Evolutionary conservation across 2,329 filamentous ascomycete species (phyloP).

Genomic region (Aspergillus sp.): DNA sequence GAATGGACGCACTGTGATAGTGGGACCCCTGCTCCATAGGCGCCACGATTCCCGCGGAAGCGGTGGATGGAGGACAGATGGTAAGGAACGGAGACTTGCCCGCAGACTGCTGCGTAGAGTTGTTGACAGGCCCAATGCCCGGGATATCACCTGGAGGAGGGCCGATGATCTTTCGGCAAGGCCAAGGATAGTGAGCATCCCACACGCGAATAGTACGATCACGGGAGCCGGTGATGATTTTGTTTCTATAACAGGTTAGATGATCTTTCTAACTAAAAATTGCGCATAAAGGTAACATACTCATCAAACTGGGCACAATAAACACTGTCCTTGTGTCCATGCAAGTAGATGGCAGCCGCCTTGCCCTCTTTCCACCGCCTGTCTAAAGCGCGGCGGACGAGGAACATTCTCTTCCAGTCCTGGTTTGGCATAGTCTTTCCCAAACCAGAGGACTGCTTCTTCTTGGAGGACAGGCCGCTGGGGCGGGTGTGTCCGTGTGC

Average conservation of each 20-base stretch:
- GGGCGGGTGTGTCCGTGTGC: slow-evolving; percentile 46
- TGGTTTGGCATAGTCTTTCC: slow-evolving; percentile 56
- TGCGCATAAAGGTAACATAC: slow-evolving; percentile 45
- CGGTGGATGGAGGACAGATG: slow-evolving; percentile 48
- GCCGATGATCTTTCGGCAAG: slow-evolving; percentile 82
- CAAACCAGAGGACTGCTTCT: slow-evolving; percentile 50
- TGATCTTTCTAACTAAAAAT: neutral
- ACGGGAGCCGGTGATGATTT: slow-evolving; percentile 93
- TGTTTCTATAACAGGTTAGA: slow-evolving; percentile 58
- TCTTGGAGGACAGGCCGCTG: slow-evolving; percentile 28
- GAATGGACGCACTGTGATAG: slow-evolving; percentile 86
- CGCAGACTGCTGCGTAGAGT: slow-evolving; percentile 36
- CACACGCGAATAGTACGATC: slow-evolving; percentile 94
- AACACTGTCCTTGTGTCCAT: slow-evolving; percentile 91
- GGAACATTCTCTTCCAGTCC: slow-evolving; percentile 83
- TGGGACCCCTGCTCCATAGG: slow-evolving; percentile 33
- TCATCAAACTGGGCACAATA: slow-evolving; percentile 99
- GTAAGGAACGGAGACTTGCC: slow-evolving; percentile 41
- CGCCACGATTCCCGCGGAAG: slow-evolving; percentile 49
- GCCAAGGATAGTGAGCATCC: slow-evolving; percentile 79
- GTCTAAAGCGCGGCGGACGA: slow-evolving; percentile 70
- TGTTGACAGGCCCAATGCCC: slow-evolving; percentile 41
- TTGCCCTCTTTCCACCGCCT: slow-evolving; percentile 74
- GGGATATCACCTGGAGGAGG: slow-evolving; percentile 55
- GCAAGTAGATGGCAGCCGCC: slow-evolving; percentile 79